A percentile compares a stretch with the other conserved stretches of the same genome.
phyloP scores from a whole-genome alignment of 331 rosid species.

The Erythrophleum ivorense region DNA sequence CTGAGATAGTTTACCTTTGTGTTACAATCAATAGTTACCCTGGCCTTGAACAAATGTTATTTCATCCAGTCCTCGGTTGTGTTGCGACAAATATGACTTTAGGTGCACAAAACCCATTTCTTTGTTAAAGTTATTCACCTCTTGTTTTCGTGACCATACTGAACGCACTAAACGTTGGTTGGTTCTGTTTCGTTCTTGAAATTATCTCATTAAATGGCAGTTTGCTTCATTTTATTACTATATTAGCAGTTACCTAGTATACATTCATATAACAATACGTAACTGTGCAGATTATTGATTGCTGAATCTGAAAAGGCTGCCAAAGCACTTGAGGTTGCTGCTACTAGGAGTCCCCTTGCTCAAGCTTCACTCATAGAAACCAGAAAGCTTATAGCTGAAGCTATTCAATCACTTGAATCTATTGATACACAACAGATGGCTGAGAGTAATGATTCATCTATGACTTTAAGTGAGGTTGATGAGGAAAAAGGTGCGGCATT shows the following conservation, averaged over 20 bases:
- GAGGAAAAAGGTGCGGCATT: constrained; percentile 34
- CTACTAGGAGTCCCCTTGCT: constrained; percentile 74
- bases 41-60: neutral
- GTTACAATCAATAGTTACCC: constrained; percentile 5
- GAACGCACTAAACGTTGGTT: constrained; percentile 28
- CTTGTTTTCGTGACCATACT: constrained; percentile 22
- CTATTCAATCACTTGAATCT: constrained; percentile 76
- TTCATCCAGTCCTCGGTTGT: neutral
- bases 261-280: constrained; percentile 21
- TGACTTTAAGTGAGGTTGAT: constrained; percentile 45
- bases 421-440: constrained; percentile 49
- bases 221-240: constrained; percentile 37
- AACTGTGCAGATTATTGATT: constrained; percentile 71
- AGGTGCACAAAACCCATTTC: neutral
- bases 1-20: neutral
- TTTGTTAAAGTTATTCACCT: neutral
- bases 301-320: constrained; percentile 98
- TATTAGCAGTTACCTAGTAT: constrained; percentile 5
- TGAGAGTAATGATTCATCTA: constrained; percentile 42
- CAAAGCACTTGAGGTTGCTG: constrained; percentile 85
- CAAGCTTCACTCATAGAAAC: constrained; percentile 85
- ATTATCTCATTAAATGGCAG: constrained; percentile 29
- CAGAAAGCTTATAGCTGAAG: constrained; percentile 92
- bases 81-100: neutral
- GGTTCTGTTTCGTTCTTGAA: constrained; percentile 21